phyloP scores from a whole-genome alignment of 345 rosid species.

The Tarenaya hassleriana region DNA sequence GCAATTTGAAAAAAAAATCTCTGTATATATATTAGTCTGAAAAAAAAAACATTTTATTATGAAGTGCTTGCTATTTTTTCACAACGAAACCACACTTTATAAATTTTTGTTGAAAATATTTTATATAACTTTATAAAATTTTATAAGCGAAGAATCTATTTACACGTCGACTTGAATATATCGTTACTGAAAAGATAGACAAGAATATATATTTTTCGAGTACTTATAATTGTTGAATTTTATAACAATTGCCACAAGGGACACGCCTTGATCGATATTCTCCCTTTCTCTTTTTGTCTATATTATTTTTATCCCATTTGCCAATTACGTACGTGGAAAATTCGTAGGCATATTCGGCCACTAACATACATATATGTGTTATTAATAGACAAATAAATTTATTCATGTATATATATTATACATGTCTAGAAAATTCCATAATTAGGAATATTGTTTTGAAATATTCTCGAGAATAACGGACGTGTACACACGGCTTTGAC shows the following conservation, averaged over 20 bases:
- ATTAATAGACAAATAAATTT: neutral
- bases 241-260: constrained; percentile 11
- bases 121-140: neutral
- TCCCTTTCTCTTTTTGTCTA: constrained; percentile 4
- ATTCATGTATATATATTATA: neutral
- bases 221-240: constrained; percentile 13
- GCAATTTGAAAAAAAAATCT: too few relatives aligned
- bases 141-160: constrained; percentile 5
- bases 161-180: constrained; percentile 3
- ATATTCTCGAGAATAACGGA: constrained; percentile 23
- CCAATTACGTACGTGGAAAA: constrained; percentile 11
- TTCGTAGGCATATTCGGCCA: constrained; percentile 19
- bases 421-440: constrained; percentile 1
- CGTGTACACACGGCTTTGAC: constrained; percentile 24
- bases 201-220: constrained; percentile 11
- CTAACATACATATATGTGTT: neutral
- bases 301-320: constrained; percentile 16
- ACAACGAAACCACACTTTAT: too few relatives aligned
- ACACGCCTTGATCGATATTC: neutral
- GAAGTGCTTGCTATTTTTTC: too few relatives aligned
- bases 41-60: too few relatives aligned
- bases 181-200: constrained; percentile 4
- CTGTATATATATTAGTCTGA: too few relatives aligned
- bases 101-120: neutral
- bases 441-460: constrained; percentile 2